phyloP scores from a whole-genome alignment of 768 basidiomycete genomes.

The Agaricus subrufescens region DNA sequence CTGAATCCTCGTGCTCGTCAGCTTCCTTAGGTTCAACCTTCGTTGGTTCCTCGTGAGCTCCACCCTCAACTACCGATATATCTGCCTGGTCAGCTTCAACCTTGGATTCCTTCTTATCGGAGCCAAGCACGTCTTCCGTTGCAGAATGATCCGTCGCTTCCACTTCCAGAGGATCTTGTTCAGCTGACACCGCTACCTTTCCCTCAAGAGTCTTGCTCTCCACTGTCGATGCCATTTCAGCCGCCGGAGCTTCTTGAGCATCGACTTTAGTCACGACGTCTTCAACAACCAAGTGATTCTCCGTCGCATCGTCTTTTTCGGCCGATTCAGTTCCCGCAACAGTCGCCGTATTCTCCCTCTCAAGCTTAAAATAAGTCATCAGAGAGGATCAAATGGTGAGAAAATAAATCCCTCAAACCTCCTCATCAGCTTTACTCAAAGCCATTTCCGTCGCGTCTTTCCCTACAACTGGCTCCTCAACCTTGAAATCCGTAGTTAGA shows the following conservation, averaged over 20 bases:
- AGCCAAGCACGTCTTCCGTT: too few species aligned
- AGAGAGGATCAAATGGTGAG: neutral
- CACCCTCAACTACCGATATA: neutral
- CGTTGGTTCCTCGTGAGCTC: neutral
- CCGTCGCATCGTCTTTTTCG: neutral
- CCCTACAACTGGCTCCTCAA: neutral
- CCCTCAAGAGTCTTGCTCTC: too few species aligned
- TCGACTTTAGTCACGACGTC: neutral
- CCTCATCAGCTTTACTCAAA: conserved; percentile 1
- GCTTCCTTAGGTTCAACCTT: neutral
- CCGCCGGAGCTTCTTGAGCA: too few species aligned
- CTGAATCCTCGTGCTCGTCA: neutral
- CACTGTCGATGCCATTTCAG: too few species aligned
- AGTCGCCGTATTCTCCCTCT: neutral
- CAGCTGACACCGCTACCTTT: too few species aligned
- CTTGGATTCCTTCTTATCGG: neutral
- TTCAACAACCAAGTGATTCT: neutral
- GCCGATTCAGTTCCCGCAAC: neutral
- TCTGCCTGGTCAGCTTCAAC: neutral
- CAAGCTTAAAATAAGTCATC: neutral
- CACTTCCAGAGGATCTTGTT: too few species aligned
- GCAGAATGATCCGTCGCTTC: too few species aligned
- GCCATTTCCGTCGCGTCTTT: neutral
- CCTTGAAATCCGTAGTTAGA: neutral
- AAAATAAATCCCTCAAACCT: neutral